These are phyloP conservation scores for Neurospora sp. DNA, from an alignment of 495 filamentous ascomycete species.

Conservation along the genomic window DNA sequence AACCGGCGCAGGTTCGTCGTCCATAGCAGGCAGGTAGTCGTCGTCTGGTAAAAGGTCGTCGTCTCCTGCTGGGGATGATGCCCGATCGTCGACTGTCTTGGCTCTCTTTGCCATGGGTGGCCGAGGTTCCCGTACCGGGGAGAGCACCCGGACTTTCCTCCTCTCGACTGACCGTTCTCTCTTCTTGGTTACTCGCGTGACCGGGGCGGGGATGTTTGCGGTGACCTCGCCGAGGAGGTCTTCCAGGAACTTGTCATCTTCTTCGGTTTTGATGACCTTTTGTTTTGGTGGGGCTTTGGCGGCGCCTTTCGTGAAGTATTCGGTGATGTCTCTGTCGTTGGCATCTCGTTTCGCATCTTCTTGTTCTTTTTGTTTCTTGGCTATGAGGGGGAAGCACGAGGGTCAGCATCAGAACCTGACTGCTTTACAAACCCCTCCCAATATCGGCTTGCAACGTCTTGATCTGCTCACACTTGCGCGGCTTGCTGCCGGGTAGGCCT, in stretches of 20 bases:
- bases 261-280: constrained; percentile 66
- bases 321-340: constrained; percentile 81
- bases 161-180: constrained; percentile 62
- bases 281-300: constrained; percentile 58
- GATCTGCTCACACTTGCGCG: constrained; percentile 32
- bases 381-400: constrained; percentile 22
- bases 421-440: background rate
- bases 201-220: constrained; percentile 57
- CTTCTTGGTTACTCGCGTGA: constrained; percentile 43
- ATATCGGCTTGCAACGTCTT: background rate
- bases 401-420: background rate
- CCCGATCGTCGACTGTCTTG: constrained; percentile 37
- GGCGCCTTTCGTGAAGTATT: constrained; percentile 79
- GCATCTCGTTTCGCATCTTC: constrained; percentile 77
- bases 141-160: constrained; percentile 69
- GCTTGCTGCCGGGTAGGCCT: constrained; percentile 46
- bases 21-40: constrained; percentile 35
- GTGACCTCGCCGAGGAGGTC: constrained; percentile 85
- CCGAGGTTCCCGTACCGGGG: constrained; percentile 49
- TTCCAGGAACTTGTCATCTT: constrained; percentile 77
- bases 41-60: constrained; percentile 45
- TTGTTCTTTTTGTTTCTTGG: constrained; percentile 84
- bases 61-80: constrained; percentile 33
- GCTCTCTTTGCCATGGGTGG: constrained; percentile 37
- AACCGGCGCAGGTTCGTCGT: constrained; percentile 41